phyloP scores from a whole-genome alignment of 495 filamentous ascomycete genomes.

The Cudoniella acicularis region DNA sequence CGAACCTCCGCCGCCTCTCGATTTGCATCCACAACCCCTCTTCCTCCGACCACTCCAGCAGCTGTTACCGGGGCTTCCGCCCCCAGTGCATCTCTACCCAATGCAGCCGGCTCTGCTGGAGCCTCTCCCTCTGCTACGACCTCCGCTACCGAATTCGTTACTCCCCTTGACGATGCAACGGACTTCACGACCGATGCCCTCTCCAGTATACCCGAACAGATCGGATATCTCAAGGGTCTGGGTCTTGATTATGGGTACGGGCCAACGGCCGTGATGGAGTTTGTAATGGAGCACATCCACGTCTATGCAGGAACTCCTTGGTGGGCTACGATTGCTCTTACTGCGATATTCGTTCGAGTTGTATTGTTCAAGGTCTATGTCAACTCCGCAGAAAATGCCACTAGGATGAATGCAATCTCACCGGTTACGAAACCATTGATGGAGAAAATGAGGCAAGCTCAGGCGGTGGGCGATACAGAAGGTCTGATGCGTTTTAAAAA shows the following conservation, averaged over 20 bases:
- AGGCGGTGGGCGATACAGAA: constrained; percentile 32
- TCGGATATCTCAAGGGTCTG: constrained; percentile 78
- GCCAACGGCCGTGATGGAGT: constrained; percentile 64
- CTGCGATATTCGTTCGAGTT: constrained; percentile 61
- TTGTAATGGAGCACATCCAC: constrained; percentile 75
- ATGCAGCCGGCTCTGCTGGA: constrained; percentile 14
- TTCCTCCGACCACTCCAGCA: constrained; percentile 5
- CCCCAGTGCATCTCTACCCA: constrained; percentile 1
- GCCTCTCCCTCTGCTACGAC: constrained; percentile 13
- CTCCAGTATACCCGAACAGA: constrained; percentile 57
- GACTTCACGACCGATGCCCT: constrained; percentile 38
- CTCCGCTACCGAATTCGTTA: constrained; percentile 19
- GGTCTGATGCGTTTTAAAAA: constrained; percentile 37
- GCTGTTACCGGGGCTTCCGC: neutral
- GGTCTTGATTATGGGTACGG: constrained; percentile 88
- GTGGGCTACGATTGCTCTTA: constrained; percentile 69
- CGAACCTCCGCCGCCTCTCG: constrained; percentile 21
- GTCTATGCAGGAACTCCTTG: constrained; percentile 69
- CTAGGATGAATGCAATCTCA: constrained; percentile 47
- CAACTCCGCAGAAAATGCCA: constrained; percentile 51
- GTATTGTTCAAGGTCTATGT: constrained; percentile 62
- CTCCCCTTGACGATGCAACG: constrained; percentile 22
- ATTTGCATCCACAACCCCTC: constrained; percentile 29
- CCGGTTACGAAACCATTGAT: constrained; percentile 45
- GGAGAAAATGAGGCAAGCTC: constrained; percentile 43